phyloP scores from a whole-genome alignment of 1,284 basidiomycete species.

The Microbotryum intermedium region DNA sequence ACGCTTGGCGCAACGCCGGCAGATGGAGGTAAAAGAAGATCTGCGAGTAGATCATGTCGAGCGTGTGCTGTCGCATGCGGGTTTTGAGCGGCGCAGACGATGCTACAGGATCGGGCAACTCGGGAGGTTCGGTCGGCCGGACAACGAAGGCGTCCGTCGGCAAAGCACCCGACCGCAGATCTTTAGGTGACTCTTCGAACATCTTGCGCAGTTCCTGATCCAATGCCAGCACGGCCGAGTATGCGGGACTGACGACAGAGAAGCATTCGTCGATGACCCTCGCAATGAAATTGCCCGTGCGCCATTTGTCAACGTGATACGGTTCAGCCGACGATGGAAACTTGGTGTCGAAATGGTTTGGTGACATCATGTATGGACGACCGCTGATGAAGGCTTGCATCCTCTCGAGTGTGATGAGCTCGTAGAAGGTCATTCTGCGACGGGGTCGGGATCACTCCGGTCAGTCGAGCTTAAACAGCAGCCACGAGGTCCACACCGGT shows the following conservation, averaged over 20 bases:
- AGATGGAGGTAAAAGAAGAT: conserved; percentile 30
- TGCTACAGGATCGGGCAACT: background rate
- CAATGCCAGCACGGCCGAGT: conserved; percentile 41
- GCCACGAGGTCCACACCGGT: too few relatives aligned
- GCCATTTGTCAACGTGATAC: conserved; percentile 20
- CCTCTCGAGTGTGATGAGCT: conserved; percentile 32
- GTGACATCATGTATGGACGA: conserved; percentile 25
- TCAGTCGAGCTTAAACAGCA: too few relatives aligned
- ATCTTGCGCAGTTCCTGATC: conserved; percentile 39
- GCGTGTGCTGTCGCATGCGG: conserved; percentile 7
- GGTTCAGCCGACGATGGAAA: conserved; percentile 11
- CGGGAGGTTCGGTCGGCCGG: conserved; percentile 7
- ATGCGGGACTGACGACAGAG: conserved; percentile 43
- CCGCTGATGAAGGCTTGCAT: conserved; percentile 21
- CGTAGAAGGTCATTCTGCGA: conserved; percentile 31
- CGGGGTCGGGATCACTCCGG: too few relatives aligned
- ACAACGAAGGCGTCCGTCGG: conserved; percentile 12
- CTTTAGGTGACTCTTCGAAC: conserved; percentile 8
- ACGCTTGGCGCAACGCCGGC: conserved; percentile 26
- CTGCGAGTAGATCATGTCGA: conserved; percentile 20
- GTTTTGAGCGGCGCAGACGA: background rate
- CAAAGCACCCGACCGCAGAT: conserved; percentile 10
- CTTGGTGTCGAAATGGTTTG: conserved; percentile 27
- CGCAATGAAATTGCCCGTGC: conserved; percentile 14
- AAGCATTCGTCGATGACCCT: conserved; percentile 35